Evolutionary conservation across 495 filamentous ascomycete species (phyloP), one percentile per base, ranked within the genome.

Genomic region (Hyaloscypha finlandica): DNA sequence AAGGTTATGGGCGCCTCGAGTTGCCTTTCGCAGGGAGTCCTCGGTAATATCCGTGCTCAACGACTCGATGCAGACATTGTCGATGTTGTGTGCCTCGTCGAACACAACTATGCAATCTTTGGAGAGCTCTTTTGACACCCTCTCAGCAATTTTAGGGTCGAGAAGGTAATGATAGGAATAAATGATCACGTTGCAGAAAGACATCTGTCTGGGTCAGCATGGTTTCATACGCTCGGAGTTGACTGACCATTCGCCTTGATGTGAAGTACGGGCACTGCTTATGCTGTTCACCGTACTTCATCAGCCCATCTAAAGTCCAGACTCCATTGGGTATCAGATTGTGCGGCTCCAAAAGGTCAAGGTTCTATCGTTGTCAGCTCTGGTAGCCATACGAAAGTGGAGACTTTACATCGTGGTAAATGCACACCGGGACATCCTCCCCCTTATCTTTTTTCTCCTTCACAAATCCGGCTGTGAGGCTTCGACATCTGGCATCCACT

Each of bases 21-120:
- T 92, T 19, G 95, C 95, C 78, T 89, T 94, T 32, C 92, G 85
- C 52, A 99, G 75, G 0, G 93, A 97, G 69, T 97, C 95, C 75
- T 99, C 92, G 0, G 93, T 97, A 35, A 99, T 83, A 75, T 99
- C 95, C 32, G 97, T 97, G 73, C 94, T 97, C 25, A 97, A 83
- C 14, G 95, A 96, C 72, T 99, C 95, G 68, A 99, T 99, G 76
- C 96, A 98, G 59, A 99, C 95, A 76, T 99, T 99, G 82, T 99
- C 95, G 71, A 99, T 99, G 68, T 99, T 99, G 77, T 99, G 95
- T 22, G 95, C 95, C 72, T 99, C 95, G 74, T 99, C 95, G 70
- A 99, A 99, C 16, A 99, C 96, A 19, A 99, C 92, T 32, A 99
- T 99, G 74, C 93, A 97, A 75, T 99, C 95, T 67, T 97, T 98